Evolutionary conservation across 2,329 filamentous ascomycete genomes (phyloP), one percentile per base, ranked within the genome.

Genomic region (Fusarium sp.): DNA sequence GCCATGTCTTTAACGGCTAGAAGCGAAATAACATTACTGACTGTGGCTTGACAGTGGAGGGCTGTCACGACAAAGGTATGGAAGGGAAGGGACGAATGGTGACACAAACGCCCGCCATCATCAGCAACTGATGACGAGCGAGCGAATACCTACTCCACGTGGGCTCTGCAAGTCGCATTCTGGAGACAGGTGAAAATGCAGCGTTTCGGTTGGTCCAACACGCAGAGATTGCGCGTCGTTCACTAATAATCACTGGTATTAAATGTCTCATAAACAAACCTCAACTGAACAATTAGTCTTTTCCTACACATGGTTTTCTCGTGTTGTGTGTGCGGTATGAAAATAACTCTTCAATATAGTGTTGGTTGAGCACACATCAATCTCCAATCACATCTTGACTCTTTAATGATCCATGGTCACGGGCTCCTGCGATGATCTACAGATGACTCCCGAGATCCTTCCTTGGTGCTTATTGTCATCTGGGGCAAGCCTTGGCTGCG

Each of bases 171-270:
- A 62, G 47, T 47, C 42, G 42, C 20, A 65, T 44, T 40, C 36
- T 54, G 32, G 42, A 44, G 61, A 48, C 38, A 39, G 28, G 7
- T 39, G 44, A 39, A 56, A 56, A 60, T 46, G 28, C 55, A 45
- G 48, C 34, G 39, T 39, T 65, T 58, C 52, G 54, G 54, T 68
- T 67, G 69, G 60, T 67, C 51, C 39, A 46, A 44, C 28, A 26
- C 39, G 20, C 59, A 54, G 70, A 70, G 58, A 73, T 72, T 72
- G 70, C 70, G 69, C 36, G 65, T 66, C 48, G 40, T 26, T 59
- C 44, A 65, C 26, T 52, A 26, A 49, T 54, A 42, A 34, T 53
- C 39, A 23, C 40, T 61, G 20, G 34, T 32, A 55, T 59, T 56
- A 62, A 56, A 62, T 56, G 65, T 67, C 65, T 68, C 65, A 67